Conservation (phyloP, 306 rosid genomes). For the Quercus gilva region DNA sequence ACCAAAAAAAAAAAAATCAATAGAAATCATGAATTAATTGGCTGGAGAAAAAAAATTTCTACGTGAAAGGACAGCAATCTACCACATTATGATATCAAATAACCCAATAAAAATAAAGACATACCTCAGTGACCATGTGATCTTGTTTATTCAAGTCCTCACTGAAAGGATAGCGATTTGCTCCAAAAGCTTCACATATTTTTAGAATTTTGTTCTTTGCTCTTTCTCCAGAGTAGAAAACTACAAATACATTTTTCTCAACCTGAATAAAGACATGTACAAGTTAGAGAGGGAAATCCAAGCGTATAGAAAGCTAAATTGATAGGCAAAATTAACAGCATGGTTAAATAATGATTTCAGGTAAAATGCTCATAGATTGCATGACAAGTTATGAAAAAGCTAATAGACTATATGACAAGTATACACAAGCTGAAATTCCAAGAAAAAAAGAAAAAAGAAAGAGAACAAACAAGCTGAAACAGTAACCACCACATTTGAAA, state of each 20-base stretch:
- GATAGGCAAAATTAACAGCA: background rate
- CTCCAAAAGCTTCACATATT: conserved; percentile 96
- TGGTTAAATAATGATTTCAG: background rate
- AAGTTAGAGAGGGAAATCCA: conserved; percentile 1
- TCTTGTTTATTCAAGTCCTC: conserved; percentile 59
- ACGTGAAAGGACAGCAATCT: background rate
- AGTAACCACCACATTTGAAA: background rate
- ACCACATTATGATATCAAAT: background rate
- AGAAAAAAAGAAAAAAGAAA: no score
- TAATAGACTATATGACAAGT: no score
- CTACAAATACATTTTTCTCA: conserved; percentile 93
- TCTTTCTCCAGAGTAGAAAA: conserved; percentile 90
- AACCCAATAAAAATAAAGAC: conserved; percentile 21
- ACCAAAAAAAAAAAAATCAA: background rate
- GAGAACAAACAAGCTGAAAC: background rate
- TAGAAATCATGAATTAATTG: background rate
- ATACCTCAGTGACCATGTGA: conserved; percentile 44
- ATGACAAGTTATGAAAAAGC: background rate
- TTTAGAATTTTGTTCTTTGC: conserved; percentile 84
- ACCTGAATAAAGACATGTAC: conserved; percentile 45
- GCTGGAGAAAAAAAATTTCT: background rate
- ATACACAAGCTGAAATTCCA: no score
- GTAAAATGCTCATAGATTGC: background rate
- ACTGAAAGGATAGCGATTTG: conserved; percentile 87
- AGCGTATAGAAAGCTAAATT: conserved; percentile 4